These are phyloP conservation scores for Xanthoconium purpureum DNA, from an alignment of 768 basidiomycete species.

Conservation along the genomic window DNA sequence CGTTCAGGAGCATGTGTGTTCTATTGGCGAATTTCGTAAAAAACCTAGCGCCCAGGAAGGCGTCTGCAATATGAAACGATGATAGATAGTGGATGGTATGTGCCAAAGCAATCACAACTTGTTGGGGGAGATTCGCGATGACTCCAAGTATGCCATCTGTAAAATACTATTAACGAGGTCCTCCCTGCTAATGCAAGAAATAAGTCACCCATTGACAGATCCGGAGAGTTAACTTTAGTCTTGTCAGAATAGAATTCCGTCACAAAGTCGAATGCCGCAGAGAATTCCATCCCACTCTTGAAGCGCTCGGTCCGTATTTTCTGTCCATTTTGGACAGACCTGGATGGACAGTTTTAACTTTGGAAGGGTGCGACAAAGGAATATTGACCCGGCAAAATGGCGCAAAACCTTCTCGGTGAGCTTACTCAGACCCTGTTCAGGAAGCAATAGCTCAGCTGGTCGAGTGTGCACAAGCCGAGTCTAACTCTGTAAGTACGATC, in stretches of 20 bases:
- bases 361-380: conserved; percentile 1
- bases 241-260: conserved; percentile 65
- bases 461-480: conserved; percentile 83
- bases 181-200: not conserved
- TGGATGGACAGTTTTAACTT: conserved; percentile 19
- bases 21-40: conserved; percentile 76
- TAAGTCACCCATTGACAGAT: conserved; percentile 19
- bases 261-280: conserved; percentile 65
- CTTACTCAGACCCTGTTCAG: conserved; percentile 54
- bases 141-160: conserved; percentile 62
- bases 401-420: conserved; percentile 73
- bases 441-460: conserved; percentile 79
- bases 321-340: conserved; percentile 37
- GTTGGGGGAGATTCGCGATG: conserved; percentile 63
- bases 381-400: conserved; percentile 61
- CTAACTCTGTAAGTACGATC: conserved; percentile 37
- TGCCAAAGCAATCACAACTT: conserved; percentile 69
- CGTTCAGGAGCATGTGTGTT: conserved; percentile 83
- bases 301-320: conserved; percentile 66
- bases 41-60: conserved; percentile 71
- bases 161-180: not conserved
- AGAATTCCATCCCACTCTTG: conserved; percentile 51
- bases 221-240: conserved; percentile 40
- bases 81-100: conserved; percentile 68
- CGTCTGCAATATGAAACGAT: conserved; percentile 74